These are phyloP conservation scores for Tuber umbilicatum DNA, from an alignment of 495 filamentous ascomycete genomes.

Conservation along the genomic window DNA sequence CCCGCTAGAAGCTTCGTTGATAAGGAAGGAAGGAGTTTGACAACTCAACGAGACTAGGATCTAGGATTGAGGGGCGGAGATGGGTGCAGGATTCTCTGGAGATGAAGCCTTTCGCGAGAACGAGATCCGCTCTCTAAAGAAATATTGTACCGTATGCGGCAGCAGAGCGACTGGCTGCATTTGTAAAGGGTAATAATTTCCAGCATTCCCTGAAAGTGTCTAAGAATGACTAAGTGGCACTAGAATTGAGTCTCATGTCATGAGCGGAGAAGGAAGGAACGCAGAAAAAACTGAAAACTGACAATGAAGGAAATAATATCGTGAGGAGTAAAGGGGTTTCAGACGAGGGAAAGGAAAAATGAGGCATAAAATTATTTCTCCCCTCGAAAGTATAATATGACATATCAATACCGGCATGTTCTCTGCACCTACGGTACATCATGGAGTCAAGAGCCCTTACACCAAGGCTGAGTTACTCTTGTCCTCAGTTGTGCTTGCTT, in stretches of 20 bases:
- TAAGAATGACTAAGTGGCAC: neutral
- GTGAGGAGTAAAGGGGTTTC: neutral
- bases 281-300: neutral
- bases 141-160: constrained; percentile 7
- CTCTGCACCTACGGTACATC: neutral
- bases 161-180: constrained; percentile 8
- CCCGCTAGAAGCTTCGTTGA: constrained; percentile 11
- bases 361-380: neutral
- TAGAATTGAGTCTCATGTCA: neutral
- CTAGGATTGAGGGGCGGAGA: constrained; percentile 17
- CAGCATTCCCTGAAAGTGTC: neutral
- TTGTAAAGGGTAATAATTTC: constrained; percentile 15
- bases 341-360: neutral
- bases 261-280: neutral
- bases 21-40: constrained; percentile 21
- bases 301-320: neutral
- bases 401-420: neutral
- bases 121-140: constrained; percentile 11
- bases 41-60: constrained; percentile 22
- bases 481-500: constrained; percentile 1
- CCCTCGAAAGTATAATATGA: neutral
- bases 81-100: constrained; percentile 1
- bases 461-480: neutral
- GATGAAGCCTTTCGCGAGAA: constrained; percentile 6
- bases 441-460: constrained; percentile 1